phyloP scores from a whole-genome alignment of 2,329 filamentous ascomycete species.

The Ascochyta lentis region DNA sequence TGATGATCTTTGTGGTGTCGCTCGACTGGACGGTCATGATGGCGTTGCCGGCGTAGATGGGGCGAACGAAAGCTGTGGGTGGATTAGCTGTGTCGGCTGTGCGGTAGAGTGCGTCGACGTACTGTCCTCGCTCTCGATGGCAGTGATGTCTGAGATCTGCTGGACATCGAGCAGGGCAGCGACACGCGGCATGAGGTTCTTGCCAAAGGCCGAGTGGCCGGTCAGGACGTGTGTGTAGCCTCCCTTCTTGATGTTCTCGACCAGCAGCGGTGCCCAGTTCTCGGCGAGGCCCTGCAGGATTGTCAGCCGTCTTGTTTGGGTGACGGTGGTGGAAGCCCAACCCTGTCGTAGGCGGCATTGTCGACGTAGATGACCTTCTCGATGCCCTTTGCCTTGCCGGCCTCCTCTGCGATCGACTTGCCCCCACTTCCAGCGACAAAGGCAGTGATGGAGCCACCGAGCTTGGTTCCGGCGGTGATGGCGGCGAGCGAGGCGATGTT shows the following conservation, averaged over 20 bases:
- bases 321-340: constrained; percentile 45
- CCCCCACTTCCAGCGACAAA: constrained; percentile 85
- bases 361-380: constrained; percentile 92
- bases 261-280: constrained; percentile 89
- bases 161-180: constrained; percentile 90
- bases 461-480: constrained; percentile 82
- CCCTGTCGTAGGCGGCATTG: constrained; percentile 91
- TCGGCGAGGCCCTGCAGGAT: constrained; percentile 75
- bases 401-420: constrained; percentile 78
- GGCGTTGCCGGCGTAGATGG: constrained; percentile 97
- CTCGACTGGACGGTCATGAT: constrained; percentile 93
- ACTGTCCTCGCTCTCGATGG: constrained; percentile 86
- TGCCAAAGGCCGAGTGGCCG: constrained; percentile 93
- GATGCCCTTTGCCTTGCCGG: constrained; percentile 85
- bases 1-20: constrained; percentile 86
- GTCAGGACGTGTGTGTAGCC: constrained; percentile 91
- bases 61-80: constrained; percentile 77
- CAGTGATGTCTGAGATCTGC: constrained; percentile 90
- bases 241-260: constrained; percentile 96
- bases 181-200: constrained; percentile 89
- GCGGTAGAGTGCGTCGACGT: constrained; percentile 37
- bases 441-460: constrained; percentile 84
- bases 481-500: constrained; percentile 82
- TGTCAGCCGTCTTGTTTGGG: constrained; percentile 11
- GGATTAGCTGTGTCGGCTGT: constrained; percentile 5